Base-by-base conservation (phyloP, 1,139 yeast genomes). In the Yamadazyma membranifaciens region DNA sequence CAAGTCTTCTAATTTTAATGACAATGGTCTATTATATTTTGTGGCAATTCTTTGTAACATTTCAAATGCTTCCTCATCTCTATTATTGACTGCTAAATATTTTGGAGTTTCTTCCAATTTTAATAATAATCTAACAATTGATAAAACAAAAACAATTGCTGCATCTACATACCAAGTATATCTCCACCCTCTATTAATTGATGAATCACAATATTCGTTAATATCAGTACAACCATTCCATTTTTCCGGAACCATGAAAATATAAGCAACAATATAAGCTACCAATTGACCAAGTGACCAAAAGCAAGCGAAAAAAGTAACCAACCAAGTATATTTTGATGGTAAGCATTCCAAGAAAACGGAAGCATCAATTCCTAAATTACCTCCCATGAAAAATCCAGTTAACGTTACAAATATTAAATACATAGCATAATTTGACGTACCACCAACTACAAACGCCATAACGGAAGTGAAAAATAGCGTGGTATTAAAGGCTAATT, bases 401-500 rank as follows among this genome's bases (percentile, higher is more conserved):
- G 50, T 40, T 24, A 62, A 47, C 11, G 49, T 47, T 34, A 60
- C 51, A 38, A 62, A 59, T 25, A 61, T 44, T 46, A 60, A 55
- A 48, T 60, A 62, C 29, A 59, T 45, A 9, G 69, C 57, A 46
- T 53, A 57, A 28, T 60, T 53, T 17, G 62, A 60, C 57, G 62
- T 54, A 31, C 57, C 60, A 6, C 67, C 67, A 1, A 58, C 51
- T 13, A 59, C 38, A 36, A 62, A 57, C 25, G 61, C 54, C 41
- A 58, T 54, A 9, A 55, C 33, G 9, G 60, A 56, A 16, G 60
- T 47, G n/a, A 54, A 48, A 10, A 62, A 41, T 36, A 62, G 51
- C 12, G 64, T 54, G 10, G 64, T 46, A 49, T 78, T 79, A 60
- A 78, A 78, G 2, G 80, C 78, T 13, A 69, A 42, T 47, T 69